Evolutionary conservation across 2,329 filamentous ascomycete genomes (phyloP), one percentile per base, ranked within the genome.

Genomic region (Exophiala lecanii-corni): DNA sequence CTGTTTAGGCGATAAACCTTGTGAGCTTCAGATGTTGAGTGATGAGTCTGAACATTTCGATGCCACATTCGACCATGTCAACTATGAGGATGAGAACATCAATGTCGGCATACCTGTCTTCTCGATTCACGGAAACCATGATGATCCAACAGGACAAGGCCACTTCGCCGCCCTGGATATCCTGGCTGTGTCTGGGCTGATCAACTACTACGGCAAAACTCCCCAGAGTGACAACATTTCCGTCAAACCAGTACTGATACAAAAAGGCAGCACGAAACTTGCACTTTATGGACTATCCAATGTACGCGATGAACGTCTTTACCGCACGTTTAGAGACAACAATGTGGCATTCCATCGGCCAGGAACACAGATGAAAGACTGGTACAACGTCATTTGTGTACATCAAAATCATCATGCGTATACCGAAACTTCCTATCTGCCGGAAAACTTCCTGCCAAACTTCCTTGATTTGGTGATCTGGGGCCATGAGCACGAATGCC

Each of bases 71-170:
- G 83, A 88, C 37, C 86, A 96, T 62, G 91, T 95, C 66, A 98
- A 98, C 66, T 98, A 98, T 66, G 89, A 97, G 65, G 92, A 98
- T 58, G 81, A 87, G 17, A 88, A 98, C 57, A 96, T 98, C 65
- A 98, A 98, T 58, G 81, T 98, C 48, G 87, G 89, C 1, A 96
- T 97, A 43, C 92, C 92, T 0, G 89, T 98, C 19, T 98, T 98
- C 62, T 95, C 91, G 1, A 98, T 98, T 30, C 94, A 98, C 58
- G 92, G 92, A 34, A 98, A 98, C 59, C 92, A 98, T 62, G 92
- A 98, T 60, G 92, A 98, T 61, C 92, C 92, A 0, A 94, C 89
- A n/a, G 92, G 92, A 7, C 89, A 96, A 58, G 92, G 89, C 9
- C 87, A 94, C 61, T 83, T 84, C 53, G 94, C 92, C 51, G 89